Evolutionary conservation across 1,284 basidiomycete genomes (phyloP).

Genomic region (Athelia psychrophila): DNA sequence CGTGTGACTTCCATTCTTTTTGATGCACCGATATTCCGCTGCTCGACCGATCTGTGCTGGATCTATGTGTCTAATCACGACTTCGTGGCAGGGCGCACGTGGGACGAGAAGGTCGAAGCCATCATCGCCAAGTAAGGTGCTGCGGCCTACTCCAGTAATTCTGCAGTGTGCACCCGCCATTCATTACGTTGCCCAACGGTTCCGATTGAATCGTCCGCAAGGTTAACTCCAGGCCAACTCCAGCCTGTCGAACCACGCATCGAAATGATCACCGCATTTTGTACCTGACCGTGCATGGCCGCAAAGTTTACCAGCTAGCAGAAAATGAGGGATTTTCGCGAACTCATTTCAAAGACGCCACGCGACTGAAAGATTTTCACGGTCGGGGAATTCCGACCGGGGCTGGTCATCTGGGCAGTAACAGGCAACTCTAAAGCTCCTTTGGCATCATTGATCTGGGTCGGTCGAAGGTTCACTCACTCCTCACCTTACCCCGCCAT

Average conservation of each 20-base stretch:
- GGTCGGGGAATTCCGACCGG: constrained; percentile 75
- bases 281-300: constrained; percentile 83
- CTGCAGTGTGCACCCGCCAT: no score
- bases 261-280: constrained; percentile 85
- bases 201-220: constrained; percentile 26
- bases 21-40: not conserved
- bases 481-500: constrained; percentile 31
- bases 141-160: no score
- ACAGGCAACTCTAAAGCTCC: constrained; percentile 43
- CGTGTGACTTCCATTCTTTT: constrained; percentile 22
- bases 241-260: constrained; percentile 76
- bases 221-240: no score
- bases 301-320: constrained; percentile 82
- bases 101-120: constrained; percentile 58
- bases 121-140: constrained; percentile 51
- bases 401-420: constrained; percentile 85
- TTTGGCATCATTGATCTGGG: no score
- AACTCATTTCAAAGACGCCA: constrained; percentile 35
- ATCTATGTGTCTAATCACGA: constrained; percentile 88
- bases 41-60: constrained; percentile 26
- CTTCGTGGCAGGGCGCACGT: constrained; percentile 79
- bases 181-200: not conserved
- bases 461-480: no score
- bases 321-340: constrained; percentile 77
- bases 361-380: not conserved